phyloP scores from a whole-genome alignment of 1,284 basidiomycete species.

The Puccinia brachypodii region DNA sequence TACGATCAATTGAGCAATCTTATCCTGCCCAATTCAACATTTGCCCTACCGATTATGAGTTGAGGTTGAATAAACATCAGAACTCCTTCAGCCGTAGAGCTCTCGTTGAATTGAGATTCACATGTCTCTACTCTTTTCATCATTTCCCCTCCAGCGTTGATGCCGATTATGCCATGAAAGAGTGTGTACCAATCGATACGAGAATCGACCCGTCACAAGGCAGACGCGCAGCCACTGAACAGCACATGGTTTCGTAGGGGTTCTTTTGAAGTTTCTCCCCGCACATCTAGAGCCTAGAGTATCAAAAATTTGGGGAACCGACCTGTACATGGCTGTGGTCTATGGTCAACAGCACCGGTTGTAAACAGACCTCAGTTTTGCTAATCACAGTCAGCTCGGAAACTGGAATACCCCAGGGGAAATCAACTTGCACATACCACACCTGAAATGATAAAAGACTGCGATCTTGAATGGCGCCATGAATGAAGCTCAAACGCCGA shows the following conservation, averaged over 20 bases:
- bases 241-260: background rate
- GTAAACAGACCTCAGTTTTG: background rate
- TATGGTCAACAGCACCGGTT: background rate
- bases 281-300: no score
- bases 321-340: background rate
- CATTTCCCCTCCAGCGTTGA: no score
- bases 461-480: background rate
- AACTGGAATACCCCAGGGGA: background rate
- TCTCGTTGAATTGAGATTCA: background rate
- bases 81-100: background rate
- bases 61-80: background rate
- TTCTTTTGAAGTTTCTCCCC: background rate
- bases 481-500: constrained; percentile 1
- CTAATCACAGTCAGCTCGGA: background rate
- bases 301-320: background rate
- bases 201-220: background rate
- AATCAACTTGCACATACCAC: background rate
- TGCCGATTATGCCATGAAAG: background rate
- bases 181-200: background rate
- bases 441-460: background rate
- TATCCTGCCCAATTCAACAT: background rate
- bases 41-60: no score
- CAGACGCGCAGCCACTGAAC: background rate
- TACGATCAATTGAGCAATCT: no score
- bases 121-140: background rate